Evolutionary conservation across 2,329 filamentous ascomycete genomes (phyloP), one percentile per base, ranked within the genome.

Genomic region (Pseudovirgaria hyperparasitica): DNA sequence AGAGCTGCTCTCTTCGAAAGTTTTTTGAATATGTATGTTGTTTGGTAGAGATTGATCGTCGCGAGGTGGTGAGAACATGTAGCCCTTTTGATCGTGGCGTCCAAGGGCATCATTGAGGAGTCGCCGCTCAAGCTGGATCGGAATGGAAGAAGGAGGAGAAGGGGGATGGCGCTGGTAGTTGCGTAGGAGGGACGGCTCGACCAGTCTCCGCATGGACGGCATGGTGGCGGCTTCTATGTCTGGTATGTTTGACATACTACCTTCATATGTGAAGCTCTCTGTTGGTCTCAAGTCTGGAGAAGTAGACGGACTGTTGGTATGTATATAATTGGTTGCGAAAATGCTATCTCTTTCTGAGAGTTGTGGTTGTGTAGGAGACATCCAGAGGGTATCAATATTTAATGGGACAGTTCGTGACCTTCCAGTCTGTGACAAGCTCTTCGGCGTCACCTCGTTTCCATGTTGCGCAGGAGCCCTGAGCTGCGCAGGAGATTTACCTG

Each of bases 341-440:
- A 75, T 74, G 49, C 64, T 70, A 47, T 75, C 70, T 40, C 70
- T 55, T 48, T 75, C 70, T 15, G 67, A 70, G 36, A 74, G 55
- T 50, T 68, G 68, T 25, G 68, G 67, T 16, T 43, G 46, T 23
- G 36, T 46, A 11, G 50, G 46, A 23, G 48, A 40, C 29, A 45
- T 46, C 48, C 49, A 56, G 21, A 55, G 44, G 22, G 39, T 39
- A 20, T 52, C 47, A 11, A 46, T 39, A 17, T 39, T 44, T 28
- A 45, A 39, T 16, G 54, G 51, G 11, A 44, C 47, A 11, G 54
- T 57, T 35, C 45, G 50, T 31, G 54, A 54, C 31, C 54, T 48
- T 38, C 49, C 50, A 14, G 48, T 44, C 32, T 48, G 45, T 17
- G 48, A 45, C 31, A 55, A 49, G 20, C 35, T 42, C 31, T 46